Conservation (phyloP, 352 stramenopile genomes). For the Globisporangium heterothallicum region DNA sequence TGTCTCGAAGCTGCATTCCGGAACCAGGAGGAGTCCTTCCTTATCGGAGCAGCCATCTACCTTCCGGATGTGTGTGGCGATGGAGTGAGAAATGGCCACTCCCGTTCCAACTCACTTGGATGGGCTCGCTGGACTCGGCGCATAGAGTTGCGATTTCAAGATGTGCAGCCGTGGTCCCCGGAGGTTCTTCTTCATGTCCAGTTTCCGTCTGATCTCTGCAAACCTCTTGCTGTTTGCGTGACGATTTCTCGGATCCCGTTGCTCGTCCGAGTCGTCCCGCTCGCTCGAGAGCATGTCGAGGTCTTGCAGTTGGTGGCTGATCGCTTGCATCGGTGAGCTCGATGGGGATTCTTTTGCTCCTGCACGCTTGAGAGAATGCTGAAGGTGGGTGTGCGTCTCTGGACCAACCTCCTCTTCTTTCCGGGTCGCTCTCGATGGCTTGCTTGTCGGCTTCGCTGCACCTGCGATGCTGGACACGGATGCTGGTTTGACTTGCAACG, state of each 20-base stretch:
- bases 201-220: conserved; percentile 29
- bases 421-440: too few species aligned
- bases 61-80: too few species aligned
- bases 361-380: conserved; percentile 18
- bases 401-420: conserved; percentile 4
- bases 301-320: neutral
- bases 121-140: neutral
- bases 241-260: conserved; percentile 7
- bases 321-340: conserved; percentile 16
- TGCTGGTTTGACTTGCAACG: conserved; percentile 11
- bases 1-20: too few species aligned
- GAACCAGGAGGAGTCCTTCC: too few species aligned
- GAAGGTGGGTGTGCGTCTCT: conserved; percentile 13
- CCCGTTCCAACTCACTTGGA: neutral
- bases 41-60: too few species aligned
- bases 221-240: conserved; percentile 41
- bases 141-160: conserved; percentile 31
- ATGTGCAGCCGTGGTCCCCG: conserved; percentile 43
- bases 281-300: neutral
- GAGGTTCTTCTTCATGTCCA: conserved; percentile 26
- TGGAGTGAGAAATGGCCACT: too few species aligned
- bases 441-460: too few species aligned
- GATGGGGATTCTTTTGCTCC: conserved; percentile 4
- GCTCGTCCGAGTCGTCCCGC: neutral
- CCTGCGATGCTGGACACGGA: neutral